Percentiles rank a stretch among this genome's conserved stretches.
These are phyloP conservation scores for Lactarius quietus DNA, from an alignment of 768 basidiomycete genomes.

Conservation along the genomic window DNA sequence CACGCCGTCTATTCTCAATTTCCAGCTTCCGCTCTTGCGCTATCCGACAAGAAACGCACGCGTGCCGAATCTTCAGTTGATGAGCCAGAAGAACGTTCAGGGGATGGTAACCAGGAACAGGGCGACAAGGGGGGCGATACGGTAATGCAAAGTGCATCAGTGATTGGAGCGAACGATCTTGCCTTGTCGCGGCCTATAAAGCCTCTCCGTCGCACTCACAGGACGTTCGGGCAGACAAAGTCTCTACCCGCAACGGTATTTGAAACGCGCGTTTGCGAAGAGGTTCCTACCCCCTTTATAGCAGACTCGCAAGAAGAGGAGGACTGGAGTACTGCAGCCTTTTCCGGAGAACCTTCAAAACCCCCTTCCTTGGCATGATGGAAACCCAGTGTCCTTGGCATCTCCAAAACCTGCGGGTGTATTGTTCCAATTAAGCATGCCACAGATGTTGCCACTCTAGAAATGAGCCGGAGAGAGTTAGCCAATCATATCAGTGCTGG, in stretches of 20 bases:
- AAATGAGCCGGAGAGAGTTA: not conserved
- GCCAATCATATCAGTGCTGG: not conserved
- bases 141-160: slow-evolving; percentile 10
- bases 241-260: slow-evolving; percentile 24
- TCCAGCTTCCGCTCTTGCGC: slow-evolving; percentile 29
- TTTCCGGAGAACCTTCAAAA: slow-evolving; percentile 10
- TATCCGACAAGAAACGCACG: slow-evolving; percentile 39
- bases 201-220: slow-evolving; percentile 35
- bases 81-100: slow-evolving; percentile 13
- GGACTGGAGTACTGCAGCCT: slow-evolving; percentile 24
- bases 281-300: not conserved
- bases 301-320: slow-evolving; percentile 20
- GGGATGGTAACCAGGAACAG: slow-evolving; percentile 14
- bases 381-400: not conserved
- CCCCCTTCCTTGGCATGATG: slow-evolving; percentile 10
- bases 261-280: not conserved
- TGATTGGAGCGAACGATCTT: slow-evolving; percentile 16
- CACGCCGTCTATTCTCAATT: slow-evolving; percentile 43
- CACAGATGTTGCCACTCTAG: not conserved
- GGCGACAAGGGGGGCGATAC: not conserved
- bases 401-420: slow-evolving; percentile 1
- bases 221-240: slow-evolving; percentile 23
- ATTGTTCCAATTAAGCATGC: slow-evolving; percentile 8
- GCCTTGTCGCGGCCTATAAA: slow-evolving; percentile 35
- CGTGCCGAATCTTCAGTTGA: slow-evolving; percentile 24